phyloP scores from a whole-genome alignment of 257 asterid genomes.

The Solanum phureja region DNA sequence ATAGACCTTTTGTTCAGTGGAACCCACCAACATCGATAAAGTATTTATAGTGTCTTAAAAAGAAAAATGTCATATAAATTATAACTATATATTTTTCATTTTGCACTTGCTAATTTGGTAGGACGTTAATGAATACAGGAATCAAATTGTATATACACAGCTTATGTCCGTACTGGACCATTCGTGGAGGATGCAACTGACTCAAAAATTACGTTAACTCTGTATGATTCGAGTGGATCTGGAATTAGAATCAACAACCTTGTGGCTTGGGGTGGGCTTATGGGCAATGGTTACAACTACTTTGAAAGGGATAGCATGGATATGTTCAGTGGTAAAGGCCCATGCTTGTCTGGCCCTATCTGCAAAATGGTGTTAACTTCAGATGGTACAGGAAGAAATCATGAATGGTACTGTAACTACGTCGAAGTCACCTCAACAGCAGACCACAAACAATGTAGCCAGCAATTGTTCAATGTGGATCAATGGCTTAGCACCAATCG shows the following conservation, averaged over 20 bases:
- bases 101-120: background rate
- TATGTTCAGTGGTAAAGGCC: slow-evolving; percentile 56
- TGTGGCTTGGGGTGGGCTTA: slow-evolving; percentile 64
- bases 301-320: slow-evolving; percentile 62
- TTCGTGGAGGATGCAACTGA: slow-evolving; percentile 52
- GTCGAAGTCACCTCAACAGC: slow-evolving; percentile 51
- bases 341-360: slow-evolving; percentile 43
- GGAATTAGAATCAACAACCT: slow-evolving; percentile 42
- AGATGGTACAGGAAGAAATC: slow-evolving; percentile 46
- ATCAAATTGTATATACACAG: background rate
- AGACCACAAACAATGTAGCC: slow-evolving; percentile 32
- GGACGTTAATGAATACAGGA: background rate
- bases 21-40: background rate
- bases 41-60: background rate
- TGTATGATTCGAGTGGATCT: slow-evolving; percentile 31
- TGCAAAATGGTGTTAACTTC: slow-evolving; percentile 52
- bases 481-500: slow-evolving; percentile 63
- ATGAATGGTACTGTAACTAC: slow-evolving; percentile 56
- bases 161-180: slow-evolving; percentile 32
- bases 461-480: slow-evolving; percentile 39
- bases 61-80: too few species aligned
- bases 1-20: background rate
- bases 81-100: background rate
- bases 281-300: slow-evolving; percentile 49
- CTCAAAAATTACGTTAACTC: slow-evolving; percentile 33